Evolutionary conservation across 176 grass and related monocot genomes (phyloP), one percentile per base, ranked within the genome.

Genomic region (Tillandsia leiboldiana): DNA sequence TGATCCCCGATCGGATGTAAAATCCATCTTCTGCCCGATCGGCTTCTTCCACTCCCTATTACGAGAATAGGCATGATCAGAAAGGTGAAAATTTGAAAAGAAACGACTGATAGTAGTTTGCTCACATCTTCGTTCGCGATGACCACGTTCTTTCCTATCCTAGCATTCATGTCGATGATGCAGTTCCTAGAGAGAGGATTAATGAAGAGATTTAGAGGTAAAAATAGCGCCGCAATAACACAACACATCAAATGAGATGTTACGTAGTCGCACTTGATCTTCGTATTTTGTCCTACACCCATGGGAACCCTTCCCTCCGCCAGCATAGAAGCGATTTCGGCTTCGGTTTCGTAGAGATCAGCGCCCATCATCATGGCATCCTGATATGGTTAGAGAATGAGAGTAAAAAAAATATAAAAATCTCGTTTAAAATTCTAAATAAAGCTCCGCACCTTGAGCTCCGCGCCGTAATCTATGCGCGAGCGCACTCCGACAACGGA

Each of bases 321-420:
- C 11, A 84, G 66, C 50, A 87, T 33, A 51, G 49, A 78, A 8
- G 73, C 79, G 33, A 68, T 68, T 72, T 95, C 90, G 58, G 84
- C 75, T 78, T 84, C 76, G 1, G 86, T 89, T 77, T 95, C 81
- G 50, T 95, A 89, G 12, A 64, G 14, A 33, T 89, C 78, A 3
- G 86, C 78, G 11, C 90, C 90, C 86, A 95, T 95, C 90, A 95
- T 87, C 61, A 95, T 61, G 8, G 83, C 84, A 80, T 95, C 81
- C 90, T 95, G 79, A 53, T 2, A 23, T 61, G 56, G n/a, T 10
- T n/a, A 23, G 56, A 61, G 33, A 23, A 23, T n/a, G 17, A 61
- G 14, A 61, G 56, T 23, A 61, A 15, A 61, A 18, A 20, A 20
- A 20, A 20, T 23, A 61, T n/a, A 57, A 57, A 3, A 3, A 70